Percentiles rank a stretch among this genome's conserved stretches.
These are phyloP conservation scores for Solanum medicagineum DNA, from an alignment of 257 asterid genomes.

Conservation along the genomic window DNA sequence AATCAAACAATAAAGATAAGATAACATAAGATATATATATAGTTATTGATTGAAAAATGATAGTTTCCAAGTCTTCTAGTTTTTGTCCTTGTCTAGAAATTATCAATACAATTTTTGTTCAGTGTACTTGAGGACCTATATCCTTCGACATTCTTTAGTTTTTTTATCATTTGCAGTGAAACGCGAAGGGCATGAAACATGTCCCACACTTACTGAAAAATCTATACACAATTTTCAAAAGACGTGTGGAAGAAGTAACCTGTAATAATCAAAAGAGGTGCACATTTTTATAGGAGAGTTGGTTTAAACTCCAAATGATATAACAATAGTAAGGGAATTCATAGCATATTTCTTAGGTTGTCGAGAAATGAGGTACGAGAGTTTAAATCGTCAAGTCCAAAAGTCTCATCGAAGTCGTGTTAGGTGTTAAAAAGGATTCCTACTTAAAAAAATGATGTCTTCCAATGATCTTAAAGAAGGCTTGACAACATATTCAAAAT, in stretches of 20 bases:
- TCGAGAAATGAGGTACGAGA: neutral
- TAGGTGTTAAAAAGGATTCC: neutral
- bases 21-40: too few relatives aligned
- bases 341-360: neutral
- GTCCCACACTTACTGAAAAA: constrained; percentile 48
- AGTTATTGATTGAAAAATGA: neutral
- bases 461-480: neutral
- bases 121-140: constrained; percentile 64
- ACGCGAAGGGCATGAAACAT: constrained; percentile 63
- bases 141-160: constrained; percentile 44
- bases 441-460: neutral
- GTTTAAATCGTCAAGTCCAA: neutral
- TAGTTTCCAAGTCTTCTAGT: constrained; percentile 78
- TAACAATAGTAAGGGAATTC: neutral
- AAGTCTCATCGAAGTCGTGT: neutral
- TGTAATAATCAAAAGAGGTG: constrained; percentile 14
- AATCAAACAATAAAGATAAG: too few relatives aligned
- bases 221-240: constrained; percentile 80
- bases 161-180: constrained; percentile 34
- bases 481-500: neutral
- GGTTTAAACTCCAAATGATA: neutral
- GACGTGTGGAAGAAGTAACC: constrained; percentile 64
- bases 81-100: constrained; percentile 79
- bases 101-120: constrained; percentile 50
- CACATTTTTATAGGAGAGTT: neutral